phyloP scores from a whole-genome alignment of 768 basidiomycete species.

The Calocybe gangraenosa region DNA sequence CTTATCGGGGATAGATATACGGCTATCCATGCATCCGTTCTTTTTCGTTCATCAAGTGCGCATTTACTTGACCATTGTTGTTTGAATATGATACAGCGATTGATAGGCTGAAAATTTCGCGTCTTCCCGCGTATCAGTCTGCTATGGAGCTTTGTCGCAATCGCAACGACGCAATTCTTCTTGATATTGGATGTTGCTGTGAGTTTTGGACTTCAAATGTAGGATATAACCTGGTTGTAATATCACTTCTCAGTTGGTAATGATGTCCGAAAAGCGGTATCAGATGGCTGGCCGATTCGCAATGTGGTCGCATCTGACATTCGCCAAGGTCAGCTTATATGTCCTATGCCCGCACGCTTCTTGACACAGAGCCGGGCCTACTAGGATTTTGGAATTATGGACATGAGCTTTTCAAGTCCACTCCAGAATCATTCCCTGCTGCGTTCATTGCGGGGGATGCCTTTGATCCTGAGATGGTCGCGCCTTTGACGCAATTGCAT shows the following conservation, averaged over 20 bases:
- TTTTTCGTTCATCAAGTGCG: slow-evolving; percentile 31
- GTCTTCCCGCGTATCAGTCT: slow-evolving; percentile 16
- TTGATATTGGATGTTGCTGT: slow-evolving; percentile 26
- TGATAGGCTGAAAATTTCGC: slow-evolving; percentile 17
- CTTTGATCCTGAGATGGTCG: slow-evolving; percentile 42
- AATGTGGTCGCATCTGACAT: slow-evolving; percentile 22
- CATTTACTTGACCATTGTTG: not conserved
- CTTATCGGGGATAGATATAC: slow-evolving; percentile 21
- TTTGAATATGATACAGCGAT: not conserved
- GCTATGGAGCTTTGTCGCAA: slow-evolving; percentile 14
- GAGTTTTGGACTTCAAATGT: slow-evolving; percentile 6
- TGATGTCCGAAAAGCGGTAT: slow-evolving; percentile 20
- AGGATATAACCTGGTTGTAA: not conserved
- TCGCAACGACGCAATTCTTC: slow-evolving; percentile 18
- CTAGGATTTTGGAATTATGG: slow-evolving; percentile 65
- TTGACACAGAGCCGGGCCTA: too few relatives aligned
- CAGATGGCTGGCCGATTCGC: slow-evolving; percentile 21
- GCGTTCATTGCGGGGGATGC: slow-evolving; percentile 55
- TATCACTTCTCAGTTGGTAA: slow-evolving; percentile 14
- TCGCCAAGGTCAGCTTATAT: slow-evolving; percentile 11
- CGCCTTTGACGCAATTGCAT: slow-evolving; percentile 14
- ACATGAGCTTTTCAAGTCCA: slow-evolving; percentile 55
- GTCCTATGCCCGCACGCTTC: not conserved
- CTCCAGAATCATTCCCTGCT: slow-evolving; percentile 46
- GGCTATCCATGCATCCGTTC: slow-evolving; percentile 34